Percentiles rank a stretch among this genome's conserved stretches.
Evolutionary conservation across 2,329 filamentous ascomycete genomes (phyloP).

Genomic region (Alternaria conjuncta): DNA sequence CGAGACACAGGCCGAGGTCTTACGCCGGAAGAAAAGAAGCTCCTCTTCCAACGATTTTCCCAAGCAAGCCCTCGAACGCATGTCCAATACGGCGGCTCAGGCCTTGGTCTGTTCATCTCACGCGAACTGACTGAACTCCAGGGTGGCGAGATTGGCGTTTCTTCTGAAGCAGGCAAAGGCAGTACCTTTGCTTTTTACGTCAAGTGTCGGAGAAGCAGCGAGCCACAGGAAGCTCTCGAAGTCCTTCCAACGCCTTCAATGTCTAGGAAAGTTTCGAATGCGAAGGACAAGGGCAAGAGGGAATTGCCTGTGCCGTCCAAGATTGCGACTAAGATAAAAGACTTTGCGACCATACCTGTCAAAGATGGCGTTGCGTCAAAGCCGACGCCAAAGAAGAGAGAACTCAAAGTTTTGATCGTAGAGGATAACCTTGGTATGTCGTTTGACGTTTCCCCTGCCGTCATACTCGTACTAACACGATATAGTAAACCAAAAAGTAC

Average conservation of each 20-base stretch:
- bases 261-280: constrained; percentile 38
- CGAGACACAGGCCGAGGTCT: constrained; percentile 79
- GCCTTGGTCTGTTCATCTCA: constrained; percentile 80
- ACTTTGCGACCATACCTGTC: constrained; percentile 38
- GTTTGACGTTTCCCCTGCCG: too few species aligned
- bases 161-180: constrained; percentile 69
- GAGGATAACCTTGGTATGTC: constrained; percentile 48
- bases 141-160: constrained; percentile 79
- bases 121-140: constrained; percentile 80
- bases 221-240: constrained; percentile 43
- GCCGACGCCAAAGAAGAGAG: constrained; percentile 19
- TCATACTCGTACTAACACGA: not conserved
- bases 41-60: constrained; percentile 79
- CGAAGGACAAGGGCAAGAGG: constrained; percentile 29
- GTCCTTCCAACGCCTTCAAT: constrained; percentile 31
- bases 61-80: constrained; percentile 79
- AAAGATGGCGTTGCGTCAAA: constrained; percentile 10
- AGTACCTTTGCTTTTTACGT: constrained; percentile 81
- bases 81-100: constrained; percentile 79
- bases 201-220: constrained; percentile 65
- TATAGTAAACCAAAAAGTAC: constrained; percentile 57
- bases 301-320: constrained; percentile 9
- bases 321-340: constrained; percentile 39
- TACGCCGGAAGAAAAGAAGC: constrained; percentile 72
- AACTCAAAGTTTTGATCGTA: constrained; percentile 51